Percentiles rank a stretch among this genome's conserved stretches.
These are phyloP conservation scores for Wilhelminamyces savonicus DNA, from an alignment of 805 yeast genomes.

Conservation along the genomic window DNA sequence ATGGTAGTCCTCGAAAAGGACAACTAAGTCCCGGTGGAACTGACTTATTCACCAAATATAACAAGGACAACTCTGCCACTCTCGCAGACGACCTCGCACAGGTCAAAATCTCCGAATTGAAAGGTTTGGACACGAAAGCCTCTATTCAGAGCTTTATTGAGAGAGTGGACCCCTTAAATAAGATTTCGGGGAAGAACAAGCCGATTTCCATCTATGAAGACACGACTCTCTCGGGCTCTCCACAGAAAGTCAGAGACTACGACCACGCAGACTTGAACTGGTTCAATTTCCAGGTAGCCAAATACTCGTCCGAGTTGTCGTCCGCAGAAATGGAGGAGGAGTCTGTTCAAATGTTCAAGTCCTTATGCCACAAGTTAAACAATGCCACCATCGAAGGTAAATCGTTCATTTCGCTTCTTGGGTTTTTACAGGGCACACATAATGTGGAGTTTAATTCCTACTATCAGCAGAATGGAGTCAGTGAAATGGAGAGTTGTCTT, in stretches of 20 bases:
- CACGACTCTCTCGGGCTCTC: slow-evolving; percentile 22
- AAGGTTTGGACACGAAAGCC: too few relatives aligned
- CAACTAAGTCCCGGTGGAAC: too few relatives aligned
- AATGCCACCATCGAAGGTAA: slow-evolving; percentile 3
- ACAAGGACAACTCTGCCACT: too few relatives aligned
- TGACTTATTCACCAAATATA: too few relatives aligned
- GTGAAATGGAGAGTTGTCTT: slow-evolving; percentile 10
- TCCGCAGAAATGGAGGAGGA: slow-evolving; percentile 4
- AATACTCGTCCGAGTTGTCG: slow-evolving; percentile 5
- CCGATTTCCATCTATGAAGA: slow-evolving; percentile 38
- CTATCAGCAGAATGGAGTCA: slow-evolving; percentile 10
- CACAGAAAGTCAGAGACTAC: slow-evolving; percentile 26
- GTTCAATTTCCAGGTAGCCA: slow-evolving; percentile 33
- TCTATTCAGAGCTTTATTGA: slow-evolving; percentile 31
- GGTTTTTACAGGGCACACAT: slow-evolving; percentile 10
- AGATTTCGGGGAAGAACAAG: slow-evolving; percentile 25
- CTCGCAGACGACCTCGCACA: slow-evolving; percentile 14
- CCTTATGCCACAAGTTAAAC: slow-evolving; percentile 8
- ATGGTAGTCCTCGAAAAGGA: too few relatives aligned
- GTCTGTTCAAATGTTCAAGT: slow-evolving; percentile 12
- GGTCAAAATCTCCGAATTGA: slow-evolving; percentile 10
- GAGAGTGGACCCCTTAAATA: slow-evolving; percentile 35
- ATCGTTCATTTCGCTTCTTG: slow-evolving; percentile 10
- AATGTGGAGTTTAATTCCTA: slow-evolving; percentile 10
- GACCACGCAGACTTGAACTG: slow-evolving; percentile 30